Conservation (phyloP, 345 rosid genomes). For the Eucalyptus fibrosa region DNA sequence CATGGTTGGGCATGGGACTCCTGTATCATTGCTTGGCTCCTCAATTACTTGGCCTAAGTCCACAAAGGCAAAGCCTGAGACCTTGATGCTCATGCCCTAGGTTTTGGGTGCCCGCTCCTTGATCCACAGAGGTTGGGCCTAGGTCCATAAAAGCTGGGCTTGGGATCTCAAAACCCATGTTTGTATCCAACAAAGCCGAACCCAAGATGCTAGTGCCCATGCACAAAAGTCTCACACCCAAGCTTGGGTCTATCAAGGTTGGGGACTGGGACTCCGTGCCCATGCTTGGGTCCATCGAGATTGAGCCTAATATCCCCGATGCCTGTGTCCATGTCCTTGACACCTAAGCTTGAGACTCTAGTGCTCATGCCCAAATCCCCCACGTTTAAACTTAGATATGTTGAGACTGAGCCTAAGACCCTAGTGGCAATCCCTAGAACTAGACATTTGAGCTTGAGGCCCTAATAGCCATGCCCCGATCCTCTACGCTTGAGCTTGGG, state of each 20-base stretch:
- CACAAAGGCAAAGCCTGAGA: background rate
- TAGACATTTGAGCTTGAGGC: background rate
- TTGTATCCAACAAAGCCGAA: background rate
- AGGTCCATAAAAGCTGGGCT: too few species aligned
- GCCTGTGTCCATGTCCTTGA: background rate
- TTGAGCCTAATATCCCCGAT: background rate
- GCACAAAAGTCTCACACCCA: background rate
- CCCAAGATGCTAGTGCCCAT: background rate
- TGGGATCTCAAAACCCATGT: background rate
- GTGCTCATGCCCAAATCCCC: background rate
- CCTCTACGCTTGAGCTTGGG: background rate
- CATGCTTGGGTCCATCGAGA: background rate
- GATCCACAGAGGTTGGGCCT: accelerated
- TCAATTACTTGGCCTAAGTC: background rate
- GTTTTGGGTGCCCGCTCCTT: accelerated
- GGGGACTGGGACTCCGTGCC: accelerated
- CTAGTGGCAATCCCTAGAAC: background rate
- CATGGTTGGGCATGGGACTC: background rate
- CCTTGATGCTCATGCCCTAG: background rate
- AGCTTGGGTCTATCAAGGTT: background rate
- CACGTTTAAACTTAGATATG: background rate
- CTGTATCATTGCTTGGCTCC: background rate
- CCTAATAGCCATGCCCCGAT: accelerated
- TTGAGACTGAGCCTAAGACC: background rate
- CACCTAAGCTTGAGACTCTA: background rate